These are phyloP conservation scores for Arabidopsis suecica DNA, from an alignment of 345 rosid species.

Conservation along the genomic window DNA sequence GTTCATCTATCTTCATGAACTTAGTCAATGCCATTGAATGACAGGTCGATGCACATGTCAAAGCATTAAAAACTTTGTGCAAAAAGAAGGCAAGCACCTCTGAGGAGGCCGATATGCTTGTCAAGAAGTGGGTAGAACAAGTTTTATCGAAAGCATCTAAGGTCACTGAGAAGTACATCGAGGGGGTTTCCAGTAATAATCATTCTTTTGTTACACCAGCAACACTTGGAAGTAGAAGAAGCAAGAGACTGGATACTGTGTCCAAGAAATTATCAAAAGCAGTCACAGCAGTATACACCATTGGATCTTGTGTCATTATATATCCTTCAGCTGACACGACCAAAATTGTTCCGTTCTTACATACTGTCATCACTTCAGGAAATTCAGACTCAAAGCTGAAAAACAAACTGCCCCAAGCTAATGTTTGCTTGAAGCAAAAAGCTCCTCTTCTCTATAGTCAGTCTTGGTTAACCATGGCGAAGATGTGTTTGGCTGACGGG, in stretches of 20 bases:
- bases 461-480: conserved; percentile 94
- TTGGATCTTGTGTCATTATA: conserved; percentile 76
- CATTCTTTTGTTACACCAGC: conserved; percentile 68
- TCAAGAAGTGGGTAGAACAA: conserved; percentile 70
- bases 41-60: conserved; percentile 94
- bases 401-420: conserved; percentile 57
- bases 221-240: conserved; percentile 55
- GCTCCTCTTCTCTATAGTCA: conserved; percentile 77
- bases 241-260: conserved; percentile 50
- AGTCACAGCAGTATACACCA: conserved; percentile 69
- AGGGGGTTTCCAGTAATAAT: conserved; percentile 49
- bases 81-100: conserved; percentile 64
- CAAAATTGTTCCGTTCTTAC: conserved; percentile 65
- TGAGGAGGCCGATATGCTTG: conserved; percentile 70
- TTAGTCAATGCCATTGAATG: conserved; percentile 42
- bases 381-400: conserved; percentile 65
- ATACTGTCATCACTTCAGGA: conserved; percentile 80
- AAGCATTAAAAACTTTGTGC: conserved; percentile 86
- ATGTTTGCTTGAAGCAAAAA: conserved; percentile 62
- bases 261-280: conserved; percentile 59
- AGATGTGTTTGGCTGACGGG: conserved; percentile 85
- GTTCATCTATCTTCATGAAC: conserved; percentile 14
- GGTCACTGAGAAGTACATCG: conserved; percentile 69
- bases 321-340: conserved; percentile 77
- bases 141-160: conserved; percentile 65